These are phyloP conservation scores for Penstemon eatonii DNA, from an alignment of 257 asterid species.

Conservation along the genomic window DNA sequence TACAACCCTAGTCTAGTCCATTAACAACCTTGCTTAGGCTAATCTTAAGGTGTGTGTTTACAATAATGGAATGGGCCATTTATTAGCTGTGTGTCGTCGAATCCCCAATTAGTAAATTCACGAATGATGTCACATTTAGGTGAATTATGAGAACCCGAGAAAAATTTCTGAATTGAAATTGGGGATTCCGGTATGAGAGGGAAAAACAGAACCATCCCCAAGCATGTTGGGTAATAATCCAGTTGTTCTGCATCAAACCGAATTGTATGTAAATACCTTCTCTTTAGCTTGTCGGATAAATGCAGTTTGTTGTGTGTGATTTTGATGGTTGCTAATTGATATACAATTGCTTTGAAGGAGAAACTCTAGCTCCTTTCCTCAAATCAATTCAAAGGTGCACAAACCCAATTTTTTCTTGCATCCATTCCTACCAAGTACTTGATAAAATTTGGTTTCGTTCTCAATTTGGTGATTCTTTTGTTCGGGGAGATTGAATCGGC, in stretches of 20 bases:
- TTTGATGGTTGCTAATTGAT: slow-evolving; percentile 20
- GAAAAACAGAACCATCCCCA: slow-evolving; percentile 9
- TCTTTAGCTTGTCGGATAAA: background rate
- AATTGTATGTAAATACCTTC: slow-evolving; percentile 21
- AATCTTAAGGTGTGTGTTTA: too few species aligned
- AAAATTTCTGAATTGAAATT: too few species aligned
- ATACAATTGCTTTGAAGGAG: slow-evolving; percentile 70
- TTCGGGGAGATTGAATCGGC: slow-evolving; percentile 61
- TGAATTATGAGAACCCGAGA: too few species aligned
- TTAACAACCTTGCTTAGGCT: too few species aligned
- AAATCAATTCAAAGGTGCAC: slow-evolving; percentile 47
- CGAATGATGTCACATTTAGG: too few species aligned
- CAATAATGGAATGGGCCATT: too few species aligned
- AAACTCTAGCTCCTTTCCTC: slow-evolving; percentile 54
- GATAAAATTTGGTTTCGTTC: background rate
- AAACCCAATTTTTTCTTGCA: background rate
- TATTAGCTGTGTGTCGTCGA: too few species aligned
- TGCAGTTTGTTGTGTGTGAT: background rate
- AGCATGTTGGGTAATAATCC: slow-evolving; percentile 10
- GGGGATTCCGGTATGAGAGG: too few species aligned
- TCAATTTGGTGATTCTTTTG: background rate
- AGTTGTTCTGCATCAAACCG: slow-evolving; percentile 26
- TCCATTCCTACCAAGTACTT: too few species aligned
- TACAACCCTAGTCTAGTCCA: too few species aligned
- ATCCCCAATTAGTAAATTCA: too few species aligned